phyloP scores from a whole-genome alignment of 352 stramenopile genomes.

The Phytophthora sansomeana region DNA sequence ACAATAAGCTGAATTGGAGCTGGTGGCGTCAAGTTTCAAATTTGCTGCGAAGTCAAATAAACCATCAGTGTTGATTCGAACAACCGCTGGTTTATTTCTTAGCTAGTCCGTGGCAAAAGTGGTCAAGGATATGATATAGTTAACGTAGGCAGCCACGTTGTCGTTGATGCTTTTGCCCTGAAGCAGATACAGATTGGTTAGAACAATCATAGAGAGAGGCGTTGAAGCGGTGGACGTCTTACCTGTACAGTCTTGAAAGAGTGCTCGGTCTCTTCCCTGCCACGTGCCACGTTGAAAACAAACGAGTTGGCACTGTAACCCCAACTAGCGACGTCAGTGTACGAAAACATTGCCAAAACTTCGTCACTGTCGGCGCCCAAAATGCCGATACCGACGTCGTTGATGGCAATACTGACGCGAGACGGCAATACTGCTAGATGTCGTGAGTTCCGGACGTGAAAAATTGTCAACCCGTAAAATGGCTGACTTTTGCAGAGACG shows the following conservation, averaged over 20 bases:
- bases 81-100: not conserved
- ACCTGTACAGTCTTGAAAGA: constrained; percentile 62
- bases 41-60: not conserved
- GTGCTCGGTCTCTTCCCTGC: constrained; percentile 50
- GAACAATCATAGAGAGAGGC: not conserved
- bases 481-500: constrained; percentile 64
- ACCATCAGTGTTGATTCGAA: not conserved
- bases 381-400: constrained; percentile 68
- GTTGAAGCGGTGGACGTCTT: not conserved
- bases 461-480: constrained; percentile 81
- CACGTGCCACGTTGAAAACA: constrained; percentile 67
- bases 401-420: constrained; percentile 71
- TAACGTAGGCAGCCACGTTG: constrained; percentile 58
- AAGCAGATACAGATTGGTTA: not conserved
- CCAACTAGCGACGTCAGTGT: constrained; percentile 79
- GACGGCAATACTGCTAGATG: constrained; percentile 48
- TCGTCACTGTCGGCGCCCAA: constrained; percentile 67
- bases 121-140: constrained; percentile 53
- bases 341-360: constrained; percentile 68
- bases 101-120: constrained; percentile 14
- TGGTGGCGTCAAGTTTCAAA: not conserved
- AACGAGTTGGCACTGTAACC: constrained; percentile 83
- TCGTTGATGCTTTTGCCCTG: constrained; percentile 71
- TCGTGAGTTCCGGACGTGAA: constrained; percentile 62
- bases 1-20: constrained; percentile 46